Evolutionary conservation across 2,329 filamentous ascomycete genomes (phyloP).

Genomic region (Claviceps sp.): DNA sequence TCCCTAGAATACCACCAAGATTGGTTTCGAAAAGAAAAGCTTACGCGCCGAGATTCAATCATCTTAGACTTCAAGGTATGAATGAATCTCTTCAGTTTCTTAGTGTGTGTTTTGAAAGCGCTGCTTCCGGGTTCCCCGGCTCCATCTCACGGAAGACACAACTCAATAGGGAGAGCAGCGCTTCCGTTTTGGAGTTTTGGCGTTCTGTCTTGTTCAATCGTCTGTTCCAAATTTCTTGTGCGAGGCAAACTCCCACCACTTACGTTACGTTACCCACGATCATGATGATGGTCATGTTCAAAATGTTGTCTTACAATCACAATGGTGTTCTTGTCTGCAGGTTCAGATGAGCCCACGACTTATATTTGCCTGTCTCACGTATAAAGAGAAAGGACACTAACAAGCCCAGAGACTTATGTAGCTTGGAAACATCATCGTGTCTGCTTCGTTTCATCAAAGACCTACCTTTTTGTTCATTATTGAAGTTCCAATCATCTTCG

Average conservation of each 20-base stretch:
- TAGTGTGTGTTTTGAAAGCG: background rate
- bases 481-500: background rate
- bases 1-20: background rate
- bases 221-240: background rate
- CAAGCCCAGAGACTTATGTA: background rate
- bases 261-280: background rate
- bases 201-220: background rate
- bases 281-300: background rate
- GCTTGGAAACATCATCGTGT: background rate
- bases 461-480: background rate
- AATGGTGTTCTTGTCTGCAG: background rate
- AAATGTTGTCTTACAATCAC: background rate
- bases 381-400: slow-evolving; percentile 3
- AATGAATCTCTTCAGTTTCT: background rate
- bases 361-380: background rate
- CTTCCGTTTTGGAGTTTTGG: background rate
- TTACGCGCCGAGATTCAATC: background rate
- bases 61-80: background rate
- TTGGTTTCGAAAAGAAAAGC: background rate
- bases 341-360: too few species aligned
- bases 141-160: background rate
- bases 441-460: background rate
- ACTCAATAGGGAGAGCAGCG: background rate
- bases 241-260: background rate
- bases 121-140: background rate